phyloP scores from a whole-genome alignment of 2,329 filamentous ascomycete genomes.

The Dactylonectria estremocensis region DNA sequence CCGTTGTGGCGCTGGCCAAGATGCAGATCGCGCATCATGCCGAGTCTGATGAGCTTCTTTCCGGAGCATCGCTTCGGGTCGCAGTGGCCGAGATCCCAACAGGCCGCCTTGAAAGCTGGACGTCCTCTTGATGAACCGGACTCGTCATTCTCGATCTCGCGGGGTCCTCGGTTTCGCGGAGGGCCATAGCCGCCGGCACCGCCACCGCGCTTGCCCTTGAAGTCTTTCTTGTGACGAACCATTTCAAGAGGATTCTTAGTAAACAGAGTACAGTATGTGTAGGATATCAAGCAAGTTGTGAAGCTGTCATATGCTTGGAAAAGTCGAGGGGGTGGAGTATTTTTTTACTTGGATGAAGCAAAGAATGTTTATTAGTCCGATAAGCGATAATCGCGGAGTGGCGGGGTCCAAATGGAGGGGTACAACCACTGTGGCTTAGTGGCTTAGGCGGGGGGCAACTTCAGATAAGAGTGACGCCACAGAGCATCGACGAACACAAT shows the following conservation, averaged over 20 bases:
- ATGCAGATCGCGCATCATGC: conserved; percentile 93
- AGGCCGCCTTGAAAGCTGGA: conserved; percentile 88
- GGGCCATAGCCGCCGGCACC: conserved; percentile 69
- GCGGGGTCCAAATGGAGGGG: conserved; percentile 21
- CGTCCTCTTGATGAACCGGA: conserved; percentile 54
- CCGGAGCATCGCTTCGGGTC: conserved; percentile 97
- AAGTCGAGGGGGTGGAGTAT: not conserved
- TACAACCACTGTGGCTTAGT: conserved; percentile 17
- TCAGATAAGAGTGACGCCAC: not conserved
- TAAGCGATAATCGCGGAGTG: conserved; percentile 10
- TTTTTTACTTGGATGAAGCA: conserved; percentile 1
- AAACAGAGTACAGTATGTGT: not conserved
- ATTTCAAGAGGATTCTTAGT: conserved; percentile 62
- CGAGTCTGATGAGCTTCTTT: conserved; percentile 92
- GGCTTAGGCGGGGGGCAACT: conserved; percentile 1
- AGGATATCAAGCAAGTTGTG: no score
- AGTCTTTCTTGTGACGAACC: conserved; percentile 98
- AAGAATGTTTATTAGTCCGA: not conserved
- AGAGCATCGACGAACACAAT: not conserved
- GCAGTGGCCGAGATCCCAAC: conserved; percentile 98
- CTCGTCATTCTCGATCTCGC: conserved; percentile 60
- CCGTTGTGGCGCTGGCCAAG: conserved; percentile 93
- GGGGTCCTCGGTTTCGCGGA: conserved; percentile 65
- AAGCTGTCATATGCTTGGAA: not conserved
- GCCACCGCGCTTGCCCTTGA: conserved; percentile 80